Evolutionary conservation across 2,329 filamentous ascomycete genomes (phyloP).

Genomic region (Trichocomaceae sp.): DNA sequence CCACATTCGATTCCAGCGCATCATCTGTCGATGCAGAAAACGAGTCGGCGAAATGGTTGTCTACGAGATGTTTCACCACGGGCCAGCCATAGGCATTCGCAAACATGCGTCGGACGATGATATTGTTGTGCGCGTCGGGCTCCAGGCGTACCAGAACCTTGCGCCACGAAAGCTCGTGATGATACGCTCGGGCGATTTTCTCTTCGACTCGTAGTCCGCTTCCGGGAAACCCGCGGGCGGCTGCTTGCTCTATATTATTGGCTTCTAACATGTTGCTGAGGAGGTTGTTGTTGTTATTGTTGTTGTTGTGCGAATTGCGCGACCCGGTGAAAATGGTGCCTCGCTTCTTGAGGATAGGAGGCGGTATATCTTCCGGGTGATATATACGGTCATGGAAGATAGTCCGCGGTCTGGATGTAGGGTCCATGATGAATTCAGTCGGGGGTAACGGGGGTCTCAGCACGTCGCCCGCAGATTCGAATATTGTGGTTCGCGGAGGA

Average conservation of each 20-base stretch:
- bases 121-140: slow-evolving; percentile 97
- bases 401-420: slow-evolving; percentile 70
- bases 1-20: slow-evolving; percentile 58
- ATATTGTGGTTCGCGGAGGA: slow-evolving; percentile 85
- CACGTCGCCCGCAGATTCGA: slow-evolving; percentile 89
- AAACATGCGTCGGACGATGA: slow-evolving; percentile 93
- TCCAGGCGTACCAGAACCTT: slow-evolving; percentile 94
- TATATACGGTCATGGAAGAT: slow-evolving; percentile 98
- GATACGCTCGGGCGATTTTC: slow-evolving; percentile 94
- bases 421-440: slow-evolving; percentile 75
- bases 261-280: slow-evolving; percentile 5
- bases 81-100: slow-evolving; percentile 97
- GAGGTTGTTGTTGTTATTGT: slow-evolving; percentile 13
- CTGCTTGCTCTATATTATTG: slow-evolving; percentile 14
- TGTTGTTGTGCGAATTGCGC: slow-evolving; percentile 16
- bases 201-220: slow-evolving; percentile 80
- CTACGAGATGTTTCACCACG: slow-evolving; percentile 87
- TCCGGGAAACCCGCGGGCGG: slow-evolving; percentile 18
- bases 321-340: slow-evolving; percentile 31
- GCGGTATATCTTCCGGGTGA: slow-evolving; percentile 85
- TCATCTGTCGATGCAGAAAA: slow-evolving; percentile 60
- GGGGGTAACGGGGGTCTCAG: slow-evolving; percentile 83
- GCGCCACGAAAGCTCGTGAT: slow-evolving; percentile 84
- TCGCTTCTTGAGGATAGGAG: slow-evolving; percentile 50
- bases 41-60: slow-evolving; percentile 84